phyloP scores from a whole-genome alignment of 2,329 filamentous ascomycete species.

The Diaporthe humulicola region DNA sequence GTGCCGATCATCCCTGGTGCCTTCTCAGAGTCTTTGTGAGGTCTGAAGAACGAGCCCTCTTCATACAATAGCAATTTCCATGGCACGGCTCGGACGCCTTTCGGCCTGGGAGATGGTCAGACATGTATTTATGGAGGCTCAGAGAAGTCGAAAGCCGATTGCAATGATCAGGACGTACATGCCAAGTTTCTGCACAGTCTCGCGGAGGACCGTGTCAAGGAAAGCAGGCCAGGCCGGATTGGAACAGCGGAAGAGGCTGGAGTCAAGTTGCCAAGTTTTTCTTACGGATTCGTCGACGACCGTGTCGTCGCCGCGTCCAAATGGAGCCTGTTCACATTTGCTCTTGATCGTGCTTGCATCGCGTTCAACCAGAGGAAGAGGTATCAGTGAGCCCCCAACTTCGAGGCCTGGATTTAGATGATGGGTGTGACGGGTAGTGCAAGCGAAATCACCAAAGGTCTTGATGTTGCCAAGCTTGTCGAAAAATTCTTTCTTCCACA shows the following conservation, averaged over 20 bases:
- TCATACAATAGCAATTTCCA: constrained; percentile 62
- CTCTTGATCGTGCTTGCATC: constrained; percentile 46
- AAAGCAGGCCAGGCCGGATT: constrained; percentile 54
- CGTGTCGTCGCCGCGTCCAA: constrained; percentile 53
- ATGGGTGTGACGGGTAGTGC: not conserved
- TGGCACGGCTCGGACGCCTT: constrained; percentile 46
- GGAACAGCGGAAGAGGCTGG: constrained; percentile 50
- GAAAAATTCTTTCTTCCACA: not conserved
- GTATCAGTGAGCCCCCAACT: constrained; percentile 43
- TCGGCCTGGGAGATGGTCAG: constrained; percentile 47
- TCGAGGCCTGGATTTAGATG: constrained; percentile 46
- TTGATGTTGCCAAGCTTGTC: not conserved
- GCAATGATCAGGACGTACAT: not conserved
- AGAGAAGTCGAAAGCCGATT: constrained; percentile 29
- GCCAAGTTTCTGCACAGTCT: constrained; percentile 1
- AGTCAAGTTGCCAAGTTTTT: constrained; percentile 55
- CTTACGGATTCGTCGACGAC: constrained; percentile 49
- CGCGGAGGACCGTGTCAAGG: not conserved
- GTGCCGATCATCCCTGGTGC: constrained; percentile 60
- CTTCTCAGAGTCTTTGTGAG: constrained; percentile 60
- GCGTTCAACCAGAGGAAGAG: constrained; percentile 44
- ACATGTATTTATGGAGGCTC: constrained; percentile 42
- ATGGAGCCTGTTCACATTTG: constrained; percentile 49
- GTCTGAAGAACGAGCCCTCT: constrained; percentile 60
- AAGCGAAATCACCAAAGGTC: constrained; percentile 18